These are phyloP conservation scores for Cucurbita ficifolia DNA, from an alignment of 306 rosid species.

Conservation along the genomic window DNA sequence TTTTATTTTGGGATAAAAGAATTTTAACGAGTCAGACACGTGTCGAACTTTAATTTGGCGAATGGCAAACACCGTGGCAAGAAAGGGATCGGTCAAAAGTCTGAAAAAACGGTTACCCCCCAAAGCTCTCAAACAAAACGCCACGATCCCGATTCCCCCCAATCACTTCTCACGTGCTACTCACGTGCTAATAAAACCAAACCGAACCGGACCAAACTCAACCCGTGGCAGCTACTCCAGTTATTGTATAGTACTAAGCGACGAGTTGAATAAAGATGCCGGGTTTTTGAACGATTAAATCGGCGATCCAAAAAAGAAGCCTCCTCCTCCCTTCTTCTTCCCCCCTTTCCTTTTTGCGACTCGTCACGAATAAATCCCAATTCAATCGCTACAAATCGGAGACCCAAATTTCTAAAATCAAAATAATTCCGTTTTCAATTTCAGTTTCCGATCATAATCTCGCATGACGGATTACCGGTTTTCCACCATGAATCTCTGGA, in stretches of 20 bases:
- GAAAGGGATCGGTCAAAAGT: not conserved
- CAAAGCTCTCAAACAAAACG: not conserved
- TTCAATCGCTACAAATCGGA: not conserved
- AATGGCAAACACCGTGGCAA: not conserved
- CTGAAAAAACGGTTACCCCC: not conserved
- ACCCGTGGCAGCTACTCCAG: not conserved
- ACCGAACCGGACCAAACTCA: not conserved
- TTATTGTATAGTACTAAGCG: not conserved
- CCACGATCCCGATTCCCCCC: too few relatives aligned
- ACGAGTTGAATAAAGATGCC: not conserved
- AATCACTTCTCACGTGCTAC: not conserved
- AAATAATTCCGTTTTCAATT: not conserved
- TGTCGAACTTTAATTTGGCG: not conserved
- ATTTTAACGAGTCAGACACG: not conserved
- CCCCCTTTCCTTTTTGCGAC: not conserved
- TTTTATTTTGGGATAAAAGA: too few relatives aligned
- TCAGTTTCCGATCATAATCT: not conserved
- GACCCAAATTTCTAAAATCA: not conserved
- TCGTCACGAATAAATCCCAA: slow-evolving; percentile 2
- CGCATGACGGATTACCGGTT: slow-evolving; percentile 40
- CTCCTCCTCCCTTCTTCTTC: not conserved
- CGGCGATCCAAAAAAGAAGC: not conserved
- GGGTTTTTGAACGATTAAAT: not conserved
- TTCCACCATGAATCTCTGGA: slow-evolving; percentile 67
- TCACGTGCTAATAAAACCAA: not conserved